Evolutionary conservation across 2,329 filamentous ascomycete genomes (phyloP).

Genomic region (Calonectria pteridis): DNA sequence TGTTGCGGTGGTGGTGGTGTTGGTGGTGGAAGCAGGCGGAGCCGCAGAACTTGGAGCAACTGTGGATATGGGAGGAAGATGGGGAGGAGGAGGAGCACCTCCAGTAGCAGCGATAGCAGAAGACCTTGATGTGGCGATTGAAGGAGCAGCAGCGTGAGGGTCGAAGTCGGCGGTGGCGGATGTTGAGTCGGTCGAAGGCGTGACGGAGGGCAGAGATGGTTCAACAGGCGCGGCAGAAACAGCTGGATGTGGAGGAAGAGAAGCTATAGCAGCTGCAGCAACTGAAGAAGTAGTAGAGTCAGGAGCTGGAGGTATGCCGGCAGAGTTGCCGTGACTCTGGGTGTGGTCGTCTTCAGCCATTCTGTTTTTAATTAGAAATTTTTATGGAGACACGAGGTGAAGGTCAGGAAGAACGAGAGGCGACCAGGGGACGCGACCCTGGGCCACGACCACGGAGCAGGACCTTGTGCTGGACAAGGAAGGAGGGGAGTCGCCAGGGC

Average conservation of each 20-base stretch:
- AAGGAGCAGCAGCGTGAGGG: slow-evolving; percentile 22
- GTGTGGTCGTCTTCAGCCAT: slow-evolving; percentile 49
- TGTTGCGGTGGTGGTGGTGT: slow-evolving; percentile 21
- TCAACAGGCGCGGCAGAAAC: slow-evolving; percentile 33
- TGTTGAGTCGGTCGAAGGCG: slow-evolving; percentile 30
- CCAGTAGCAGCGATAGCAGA: slow-evolving; percentile 22
- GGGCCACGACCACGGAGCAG: slow-evolving; percentile 41
- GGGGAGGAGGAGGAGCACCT: slow-evolving; percentile 4
- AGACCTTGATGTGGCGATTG: slow-evolving; percentile 7
- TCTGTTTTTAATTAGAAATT: slow-evolving; percentile 52
- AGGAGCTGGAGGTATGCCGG: slow-evolving; percentile 42
- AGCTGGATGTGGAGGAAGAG: slow-evolving; percentile 31
- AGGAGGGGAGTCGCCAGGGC: slow-evolving; percentile 43
- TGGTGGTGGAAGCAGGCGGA: neutral
- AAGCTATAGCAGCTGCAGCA: slow-evolving; percentile 39
- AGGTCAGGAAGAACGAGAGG: slow-evolving; percentile 47
- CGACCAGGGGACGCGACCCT: slow-evolving; percentile 47
- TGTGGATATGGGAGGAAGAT: slow-evolving; percentile 27
- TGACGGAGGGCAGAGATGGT: slow-evolving; percentile 34
- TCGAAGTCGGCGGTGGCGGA: slow-evolving; percentile 29
- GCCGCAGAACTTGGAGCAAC: slow-evolving; percentile 25
- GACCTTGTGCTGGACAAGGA: slow-evolving; percentile 44
- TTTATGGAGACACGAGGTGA: slow-evolving; percentile 53
- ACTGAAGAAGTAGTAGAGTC: slow-evolving; percentile 39
- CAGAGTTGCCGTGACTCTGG: slow-evolving; percentile 47